A percentile compares a stretch with the other conserved stretches of the same genome.
These are phyloP conservation scores for Beverwykella pulmonaria DNA, from an alignment of 495 filamentous ascomycete species.

Conservation along the genomic window DNA sequence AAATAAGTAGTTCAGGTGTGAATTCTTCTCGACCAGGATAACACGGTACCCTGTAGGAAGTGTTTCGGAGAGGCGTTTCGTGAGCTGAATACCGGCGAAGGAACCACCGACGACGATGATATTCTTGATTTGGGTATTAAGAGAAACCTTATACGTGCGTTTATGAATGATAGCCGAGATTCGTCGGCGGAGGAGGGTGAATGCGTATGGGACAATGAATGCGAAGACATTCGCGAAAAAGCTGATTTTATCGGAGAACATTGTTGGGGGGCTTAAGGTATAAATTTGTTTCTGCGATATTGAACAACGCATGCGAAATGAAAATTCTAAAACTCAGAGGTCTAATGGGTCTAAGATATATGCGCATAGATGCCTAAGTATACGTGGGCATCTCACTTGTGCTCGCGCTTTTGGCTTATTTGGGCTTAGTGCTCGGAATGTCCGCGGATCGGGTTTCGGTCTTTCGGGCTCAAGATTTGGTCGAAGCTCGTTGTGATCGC, in stretches of 20 bases:
- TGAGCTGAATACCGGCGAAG: constrained; percentile 56
- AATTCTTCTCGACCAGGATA: constrained; percentile 60
- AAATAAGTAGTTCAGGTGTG: constrained; percentile 62
- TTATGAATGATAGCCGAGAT: constrained; percentile 19
- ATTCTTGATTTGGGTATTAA: constrained; percentile 39
- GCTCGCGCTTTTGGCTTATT: too few relatives aligned
- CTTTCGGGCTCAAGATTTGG: too few relatives aligned
- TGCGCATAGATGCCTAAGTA: background rate
- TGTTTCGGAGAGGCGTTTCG: constrained; percentile 50
- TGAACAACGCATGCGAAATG: too few relatives aligned
- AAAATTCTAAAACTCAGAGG: too few relatives aligned
- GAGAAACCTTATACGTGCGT: constrained; percentile 8
- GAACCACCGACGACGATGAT: constrained; percentile 61
- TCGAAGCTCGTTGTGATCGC: too few relatives aligned
- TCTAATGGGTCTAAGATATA: background rate
- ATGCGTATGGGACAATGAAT: constrained; percentile 7
- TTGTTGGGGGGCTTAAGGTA: background rate
- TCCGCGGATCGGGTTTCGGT: too few relatives aligned
- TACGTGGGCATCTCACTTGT: too few relatives aligned
- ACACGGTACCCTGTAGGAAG: constrained; percentile 56
- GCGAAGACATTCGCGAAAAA: constrained; percentile 6
- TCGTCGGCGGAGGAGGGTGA: constrained; percentile 9
- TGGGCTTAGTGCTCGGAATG: background rate
- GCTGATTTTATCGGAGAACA: constrained; percentile 6
- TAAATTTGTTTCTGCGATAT: background rate